Conservation (phyloP, 106 monocot species). For the Phalaenopsis aphrodite region DNA sequence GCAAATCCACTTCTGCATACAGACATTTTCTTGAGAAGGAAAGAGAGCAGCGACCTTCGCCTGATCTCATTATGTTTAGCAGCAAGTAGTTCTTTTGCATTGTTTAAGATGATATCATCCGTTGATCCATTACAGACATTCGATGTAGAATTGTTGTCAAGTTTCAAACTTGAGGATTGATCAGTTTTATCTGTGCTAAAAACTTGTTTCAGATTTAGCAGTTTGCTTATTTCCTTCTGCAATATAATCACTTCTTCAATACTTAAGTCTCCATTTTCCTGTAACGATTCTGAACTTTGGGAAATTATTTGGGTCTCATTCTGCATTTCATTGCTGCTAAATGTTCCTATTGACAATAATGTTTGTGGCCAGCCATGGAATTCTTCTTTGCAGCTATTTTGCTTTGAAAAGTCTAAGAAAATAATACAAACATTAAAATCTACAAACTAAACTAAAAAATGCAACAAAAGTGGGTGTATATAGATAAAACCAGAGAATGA, state of each 20-base stretch:
- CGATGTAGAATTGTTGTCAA: neutral
- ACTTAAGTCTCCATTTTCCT: neutral
- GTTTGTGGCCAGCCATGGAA: neutral
- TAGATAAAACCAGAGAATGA: too few relatives aligned
- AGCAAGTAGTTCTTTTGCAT: neutral
- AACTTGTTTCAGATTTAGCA: neutral
- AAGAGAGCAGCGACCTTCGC: slow-evolving; percentile 28
- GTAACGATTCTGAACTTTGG: neutral
- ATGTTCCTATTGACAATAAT: neutral
- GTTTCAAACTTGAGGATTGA: neutral
- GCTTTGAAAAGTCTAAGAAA: neutral
- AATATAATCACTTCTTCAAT: neutral
- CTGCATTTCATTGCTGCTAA: neutral
- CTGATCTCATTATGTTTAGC: slow-evolving; percentile 25
- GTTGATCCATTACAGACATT: neutral
- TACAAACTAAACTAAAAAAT: neutral
- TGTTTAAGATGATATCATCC: neutral
- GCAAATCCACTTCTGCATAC: slow-evolving; percentile 36
- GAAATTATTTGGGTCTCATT: neutral
- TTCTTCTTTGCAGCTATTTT: neutral
- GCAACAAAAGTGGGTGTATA: neutral
- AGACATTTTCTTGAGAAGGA: slow-evolving; percentile 61
- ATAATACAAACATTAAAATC: neutral
- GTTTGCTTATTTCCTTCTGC: neutral
- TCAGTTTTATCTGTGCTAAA: neutral